phyloP scores from a whole-genome alignment of 2,329 filamentous ascomycete genomes.

The Diaporthe australafricana region DNA sequence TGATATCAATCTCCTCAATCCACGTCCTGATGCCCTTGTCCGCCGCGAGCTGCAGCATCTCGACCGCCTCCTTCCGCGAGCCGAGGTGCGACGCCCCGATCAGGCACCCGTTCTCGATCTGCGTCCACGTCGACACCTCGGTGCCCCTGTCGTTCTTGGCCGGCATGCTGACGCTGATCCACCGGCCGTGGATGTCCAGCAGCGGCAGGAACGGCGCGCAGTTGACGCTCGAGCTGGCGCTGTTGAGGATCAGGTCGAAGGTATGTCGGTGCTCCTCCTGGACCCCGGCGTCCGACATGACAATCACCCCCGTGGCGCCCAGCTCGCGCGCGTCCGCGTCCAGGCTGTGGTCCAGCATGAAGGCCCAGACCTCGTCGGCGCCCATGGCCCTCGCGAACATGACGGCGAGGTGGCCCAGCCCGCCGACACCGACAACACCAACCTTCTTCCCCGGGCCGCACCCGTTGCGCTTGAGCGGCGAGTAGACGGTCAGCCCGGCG shows the following conservation, averaged over 20 bases:
- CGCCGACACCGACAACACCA: conserved; percentile 78
- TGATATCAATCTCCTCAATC: conserved; percentile 81
- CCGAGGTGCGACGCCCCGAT: conserved; percentile 80
- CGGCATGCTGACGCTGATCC: conserved; percentile 83
- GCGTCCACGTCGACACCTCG: conserved; percentile 77
- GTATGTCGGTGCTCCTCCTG: conserved; percentile 67
- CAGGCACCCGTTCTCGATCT: conserved; percentile 79
- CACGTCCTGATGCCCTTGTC: conserved; percentile 77
- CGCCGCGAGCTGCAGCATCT: conserved; percentile 78
- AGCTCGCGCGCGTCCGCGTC: conserved; percentile 69
- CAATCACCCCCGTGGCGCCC: conserved; percentile 71
- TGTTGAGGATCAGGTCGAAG: conserved; percentile 83
- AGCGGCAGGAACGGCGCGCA: conserved; percentile 79
- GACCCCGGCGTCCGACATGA: conserved; percentile 69
- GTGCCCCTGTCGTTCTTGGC: conserved; percentile 74
- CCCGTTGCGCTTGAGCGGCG: conserved; percentile 80
- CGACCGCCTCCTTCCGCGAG: conserved; percentile 75
- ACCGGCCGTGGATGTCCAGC: conserved; percentile 84
- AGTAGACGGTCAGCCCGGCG: conserved; percentile 84
- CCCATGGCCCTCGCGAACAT: conserved; percentile 77
- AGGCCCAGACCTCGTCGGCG: conserved; percentile 68
- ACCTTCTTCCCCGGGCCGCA: conserved; percentile 83
- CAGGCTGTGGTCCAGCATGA: conserved; percentile 70
- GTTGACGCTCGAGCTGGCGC: conserved; percentile 77
- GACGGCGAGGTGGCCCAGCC: conserved; percentile 78